Percentiles rank a stretch among this genome's conserved stretches.
phyloP scores from a whole-genome alignment of 1,284 basidiomycete genomes.

The Puccinia horiana region DNA sequence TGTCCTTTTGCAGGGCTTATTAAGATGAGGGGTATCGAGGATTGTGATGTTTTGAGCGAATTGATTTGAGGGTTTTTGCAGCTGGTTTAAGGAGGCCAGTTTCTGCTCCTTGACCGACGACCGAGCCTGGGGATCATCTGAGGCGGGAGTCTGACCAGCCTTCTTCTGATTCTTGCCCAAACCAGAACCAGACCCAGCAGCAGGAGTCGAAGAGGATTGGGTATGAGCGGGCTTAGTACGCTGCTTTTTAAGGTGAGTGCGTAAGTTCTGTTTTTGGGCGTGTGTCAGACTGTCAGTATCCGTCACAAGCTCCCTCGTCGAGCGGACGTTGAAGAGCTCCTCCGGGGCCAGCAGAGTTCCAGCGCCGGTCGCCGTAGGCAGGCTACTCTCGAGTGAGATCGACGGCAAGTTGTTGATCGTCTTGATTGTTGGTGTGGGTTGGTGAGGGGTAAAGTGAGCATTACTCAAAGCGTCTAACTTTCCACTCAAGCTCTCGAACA shows the following conservation, averaged over 20 bases:
- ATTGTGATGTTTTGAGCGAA: slow-evolving; percentile 4
- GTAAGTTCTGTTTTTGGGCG: slow-evolving; percentile 38
- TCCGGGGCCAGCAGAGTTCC: slow-evolving; percentile 88
- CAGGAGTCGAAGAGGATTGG: neutral
- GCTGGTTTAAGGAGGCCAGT: neutral
- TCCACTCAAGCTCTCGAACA: slow-evolving; percentile 82
- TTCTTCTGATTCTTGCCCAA: slow-evolving; percentile 9
- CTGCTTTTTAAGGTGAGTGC: slow-evolving; percentile 15
- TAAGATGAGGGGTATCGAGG: neutral
- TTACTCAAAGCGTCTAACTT: slow-evolving; percentile 94
- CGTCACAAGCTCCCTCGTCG: neutral
- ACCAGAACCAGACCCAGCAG: neutral
- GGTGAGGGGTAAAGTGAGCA: slow-evolving; percentile 90
- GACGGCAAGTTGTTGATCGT: slow-evolving; percentile 82
- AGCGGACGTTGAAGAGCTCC: slow-evolving; percentile 68
- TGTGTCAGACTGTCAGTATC: slow-evolving; percentile 31
- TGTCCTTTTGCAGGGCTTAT: neutral
- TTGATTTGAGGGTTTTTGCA: slow-evolving; percentile 6
- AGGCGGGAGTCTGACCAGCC: neutral
- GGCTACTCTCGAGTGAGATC: slow-evolving; percentile 82
- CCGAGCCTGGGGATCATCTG: neutral
- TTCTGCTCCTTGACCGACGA: slow-evolving; percentile 16
- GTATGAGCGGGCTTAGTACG: neutral
- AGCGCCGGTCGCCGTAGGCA: slow-evolving; percentile 76
- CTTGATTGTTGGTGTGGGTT: slow-evolving; percentile 88